Conservation (phyloP, 23 red algal species). For the Gracilariopsis chorda region DNA sequence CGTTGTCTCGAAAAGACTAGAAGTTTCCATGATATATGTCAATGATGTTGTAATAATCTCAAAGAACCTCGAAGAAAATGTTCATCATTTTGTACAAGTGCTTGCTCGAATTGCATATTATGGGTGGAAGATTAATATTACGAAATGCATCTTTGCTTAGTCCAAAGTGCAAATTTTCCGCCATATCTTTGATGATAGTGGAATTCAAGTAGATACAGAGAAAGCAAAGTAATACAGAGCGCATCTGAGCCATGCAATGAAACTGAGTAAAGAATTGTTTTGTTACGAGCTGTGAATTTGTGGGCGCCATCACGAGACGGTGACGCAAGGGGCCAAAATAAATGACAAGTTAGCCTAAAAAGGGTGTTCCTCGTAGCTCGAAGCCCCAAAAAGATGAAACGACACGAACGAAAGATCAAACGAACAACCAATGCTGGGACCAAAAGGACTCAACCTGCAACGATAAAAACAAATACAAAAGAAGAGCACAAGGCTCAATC, state of each 20-base stretch:
- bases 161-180: background rate
- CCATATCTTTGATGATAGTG: background rate
- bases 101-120: background rate
- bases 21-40: background rate
- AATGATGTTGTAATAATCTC: constrained; percentile 25
- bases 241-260: background rate
- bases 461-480: too few relatives aligned
- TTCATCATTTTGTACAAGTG: background rate
- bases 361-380: too few relatives aligned
- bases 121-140: background rate
- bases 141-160: background rate
- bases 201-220: background rate
- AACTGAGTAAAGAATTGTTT: background rate
- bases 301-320: too few relatives aligned
- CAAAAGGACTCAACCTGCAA: too few relatives aligned
- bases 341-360: too few relatives aligned
- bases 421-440: too few relatives aligned
- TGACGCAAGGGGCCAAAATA: too few relatives aligned
- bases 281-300: background rate
- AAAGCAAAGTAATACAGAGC: background rate
- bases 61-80: background rate
- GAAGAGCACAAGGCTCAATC: too few relatives aligned
- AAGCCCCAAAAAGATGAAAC: too few relatives aligned
- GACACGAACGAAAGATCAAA: too few relatives aligned
- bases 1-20: background rate